These are phyloP conservation scores for Malassezia japonica DNA, from an alignment of 1,284 basidiomycete species.

Conservation along the genomic window DNA sequence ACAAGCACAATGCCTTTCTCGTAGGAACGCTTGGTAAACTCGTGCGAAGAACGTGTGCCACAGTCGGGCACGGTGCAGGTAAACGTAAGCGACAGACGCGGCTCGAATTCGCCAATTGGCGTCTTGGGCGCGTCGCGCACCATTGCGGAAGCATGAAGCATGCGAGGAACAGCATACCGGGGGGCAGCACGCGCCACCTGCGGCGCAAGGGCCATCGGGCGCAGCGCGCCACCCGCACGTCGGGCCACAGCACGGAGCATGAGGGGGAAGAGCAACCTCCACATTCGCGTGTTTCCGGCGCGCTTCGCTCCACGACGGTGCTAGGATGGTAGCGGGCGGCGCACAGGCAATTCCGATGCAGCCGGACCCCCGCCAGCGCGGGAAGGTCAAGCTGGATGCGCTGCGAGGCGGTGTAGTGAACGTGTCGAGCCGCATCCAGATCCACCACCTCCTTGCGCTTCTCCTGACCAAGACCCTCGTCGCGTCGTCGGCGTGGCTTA, in stretches of 20 bases:
- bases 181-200: neutral
- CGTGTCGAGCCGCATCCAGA: slow-evolving; percentile 27
- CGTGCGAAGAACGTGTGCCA: slow-evolving; percentile 71
- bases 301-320: neutral
- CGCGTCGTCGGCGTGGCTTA: slow-evolving; percentile 39
- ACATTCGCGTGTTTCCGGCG: neutral
- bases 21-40: slow-evolving; percentile 76
- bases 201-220: neutral
- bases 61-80: slow-evolving; percentile 54
- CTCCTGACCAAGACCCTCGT: slow-evolving; percentile 43
- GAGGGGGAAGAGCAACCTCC: neutral
- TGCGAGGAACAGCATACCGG: neutral
- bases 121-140: slow-evolving; percentile 5
- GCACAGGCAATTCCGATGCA: neutral
- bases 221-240: neutral
- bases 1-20: slow-evolving; percentile 80
- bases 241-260: neutral
- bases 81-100: slow-evolving; percentile 36
- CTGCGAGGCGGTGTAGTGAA: neutral
- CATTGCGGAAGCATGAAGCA: neutral
- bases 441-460: slow-evolving; percentile 39
- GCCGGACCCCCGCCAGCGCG: slow-evolving; percentile 18
- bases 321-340: neutral
- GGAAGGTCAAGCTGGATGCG: slow-evolving; percentile 15
- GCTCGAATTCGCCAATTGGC: slow-evolving; percentile 31